A percentile compares a stretch with the other conserved stretches of the same genome.
phyloP scores from a whole-genome alignment of 2,329 filamentous ascomycete genomes.

The Fusarium metavorans region DNA sequence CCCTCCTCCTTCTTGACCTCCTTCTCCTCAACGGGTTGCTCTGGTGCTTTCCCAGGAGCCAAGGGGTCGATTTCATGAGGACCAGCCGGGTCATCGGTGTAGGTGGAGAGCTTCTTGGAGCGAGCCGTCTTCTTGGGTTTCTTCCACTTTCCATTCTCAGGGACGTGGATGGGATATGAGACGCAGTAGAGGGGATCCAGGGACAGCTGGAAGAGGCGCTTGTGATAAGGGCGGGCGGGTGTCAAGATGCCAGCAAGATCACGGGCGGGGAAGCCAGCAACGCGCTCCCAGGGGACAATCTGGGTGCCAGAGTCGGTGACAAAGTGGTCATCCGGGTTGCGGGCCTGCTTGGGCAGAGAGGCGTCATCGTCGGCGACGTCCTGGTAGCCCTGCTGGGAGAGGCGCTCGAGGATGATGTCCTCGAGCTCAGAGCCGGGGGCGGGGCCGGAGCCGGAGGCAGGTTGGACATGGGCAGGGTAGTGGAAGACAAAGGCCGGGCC shows the following conservation, averaged over 20 bases:
- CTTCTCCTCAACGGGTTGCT: slow-evolving; percentile 44
- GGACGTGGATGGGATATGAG: slow-evolving; percentile 85
- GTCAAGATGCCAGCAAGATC: slow-evolving; percentile 85
- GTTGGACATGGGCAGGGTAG: slow-evolving; percentile 75
- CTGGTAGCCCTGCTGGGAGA: slow-evolving; percentile 53
- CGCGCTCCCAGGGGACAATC: slow-evolving; percentile 76
- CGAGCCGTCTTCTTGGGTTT: slow-evolving; percentile 67
- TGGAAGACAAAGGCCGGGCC: slow-evolving; percentile 89
- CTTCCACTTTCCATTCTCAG: slow-evolving; percentile 83
- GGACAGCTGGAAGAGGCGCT: slow-evolving; percentile 83
- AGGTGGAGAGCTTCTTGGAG: slow-evolving; percentile 50
- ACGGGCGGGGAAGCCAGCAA: slow-evolving; percentile 79
- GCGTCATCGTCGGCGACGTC: slow-evolving; percentile 51
- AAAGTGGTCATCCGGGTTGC: slow-evolving; percentile 67
- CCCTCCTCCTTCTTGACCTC: slow-evolving; percentile 46
- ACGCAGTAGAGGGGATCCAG: slow-evolving; percentile 84
- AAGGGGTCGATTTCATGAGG: slow-evolving; percentile 46
- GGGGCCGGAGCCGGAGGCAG: slow-evolving; percentile 50
- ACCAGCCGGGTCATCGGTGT: slow-evolving; percentile 48
- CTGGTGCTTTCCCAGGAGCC: slow-evolving; percentile 41
- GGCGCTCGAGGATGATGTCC: slow-evolving; percentile 62
- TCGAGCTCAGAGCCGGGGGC: slow-evolving; percentile 58
- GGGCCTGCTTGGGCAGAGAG: slow-evolving; percentile 59
- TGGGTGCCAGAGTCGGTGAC: slow-evolving; percentile 68
- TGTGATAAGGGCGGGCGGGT: slow-evolving; percentile 81